Evolutionary conservation across 108 stramenopile genomes (phyloP).

Genomic region (Skeletonema marinoi): DNA sequence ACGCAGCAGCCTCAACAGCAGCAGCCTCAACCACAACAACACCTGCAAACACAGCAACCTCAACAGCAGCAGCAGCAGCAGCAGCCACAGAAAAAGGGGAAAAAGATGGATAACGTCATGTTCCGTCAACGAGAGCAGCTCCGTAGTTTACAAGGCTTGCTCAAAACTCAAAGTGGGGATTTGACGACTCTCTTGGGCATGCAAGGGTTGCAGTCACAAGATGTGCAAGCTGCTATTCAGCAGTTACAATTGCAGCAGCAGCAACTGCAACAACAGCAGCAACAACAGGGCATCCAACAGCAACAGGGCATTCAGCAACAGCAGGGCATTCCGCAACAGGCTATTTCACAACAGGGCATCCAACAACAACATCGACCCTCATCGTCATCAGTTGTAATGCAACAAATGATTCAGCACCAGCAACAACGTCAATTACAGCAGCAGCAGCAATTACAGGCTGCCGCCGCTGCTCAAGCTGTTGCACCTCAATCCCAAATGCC

Average conservation of each 20-base stretch:
- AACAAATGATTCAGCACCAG: conserved; percentile 28
- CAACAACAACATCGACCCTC: conserved; percentile 11
- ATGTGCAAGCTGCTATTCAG: neutral
- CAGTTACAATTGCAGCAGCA: conserved; percentile 10
- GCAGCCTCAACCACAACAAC: neutral
- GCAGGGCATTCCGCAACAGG: too few species aligned
- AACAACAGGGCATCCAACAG: conserved; percentile 6
- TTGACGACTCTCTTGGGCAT: neutral
- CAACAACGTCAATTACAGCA: conserved; percentile 13
- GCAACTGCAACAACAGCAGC: conserved; percentile 20
- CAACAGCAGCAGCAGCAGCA: conserved; percentile 13
- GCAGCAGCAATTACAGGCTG: neutral
- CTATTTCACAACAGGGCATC: too few species aligned
- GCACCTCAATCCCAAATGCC: neutral
- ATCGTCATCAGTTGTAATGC: conserved; percentile 23
- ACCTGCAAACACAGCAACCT: neutral
- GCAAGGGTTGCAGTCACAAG: conserved; percentile 6
- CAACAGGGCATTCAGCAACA: conserved; percentile 17
- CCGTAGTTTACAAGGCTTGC: conserved; percentile 24
- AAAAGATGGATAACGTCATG: conserved; percentile 31
- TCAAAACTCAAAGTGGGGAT: conserved; percentile 10
- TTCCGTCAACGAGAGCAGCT: conserved; percentile 35
- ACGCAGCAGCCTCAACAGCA: neutral
- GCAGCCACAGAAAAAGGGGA: neutral
- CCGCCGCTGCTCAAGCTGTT: neutral